phyloP scores from a whole-genome alignment of 805 yeast species.

The Pichia ethanolica region DNA sequence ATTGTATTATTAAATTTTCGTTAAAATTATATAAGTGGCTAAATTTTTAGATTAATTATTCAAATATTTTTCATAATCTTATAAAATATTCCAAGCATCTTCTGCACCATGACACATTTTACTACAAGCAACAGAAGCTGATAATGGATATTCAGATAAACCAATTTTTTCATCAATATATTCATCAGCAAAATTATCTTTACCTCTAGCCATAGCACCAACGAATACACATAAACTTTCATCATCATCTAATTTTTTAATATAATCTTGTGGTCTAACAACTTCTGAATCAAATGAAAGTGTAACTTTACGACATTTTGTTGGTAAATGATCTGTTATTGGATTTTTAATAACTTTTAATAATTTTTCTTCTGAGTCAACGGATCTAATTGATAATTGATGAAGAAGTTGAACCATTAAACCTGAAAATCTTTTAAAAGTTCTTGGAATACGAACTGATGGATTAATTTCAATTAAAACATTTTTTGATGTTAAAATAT shows the following conservation, averaged over 20 bases:
- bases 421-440: slow-evolving; percentile 95
- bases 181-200: slow-evolving; percentile 95
- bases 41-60: too few species aligned
- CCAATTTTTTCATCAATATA: slow-evolving; percentile 95
- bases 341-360: slow-evolving; percentile 95
- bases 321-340: slow-evolving; percentile 92
- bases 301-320: slow-evolving; percentile 90
- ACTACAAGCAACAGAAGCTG: slow-evolving; percentile 97
- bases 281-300: slow-evolving; percentile 89
- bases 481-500: slow-evolving; percentile 91
- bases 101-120: slow-evolving; percentile 98
- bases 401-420: slow-evolving; percentile 95
- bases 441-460: slow-evolving; percentile 93
- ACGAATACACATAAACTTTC: slow-evolving; percentile 97
- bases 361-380: slow-evolving; percentile 89
- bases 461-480: slow-evolving; percentile 95
- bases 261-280: slow-evolving; percentile 82
- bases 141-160: slow-evolving; percentile 87
- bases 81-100: slow-evolving; percentile 88
- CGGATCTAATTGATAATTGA: slow-evolving; percentile 86
- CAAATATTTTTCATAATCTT: not conserved
- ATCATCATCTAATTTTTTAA: slow-evolving; percentile 67
- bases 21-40: too few species aligned
- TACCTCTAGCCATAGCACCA: slow-evolving; percentile 99
- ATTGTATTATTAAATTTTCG: too few species aligned